Conservation (phyloP, 352 stramenopile species). For the Phytophthora crassamura region DNA sequence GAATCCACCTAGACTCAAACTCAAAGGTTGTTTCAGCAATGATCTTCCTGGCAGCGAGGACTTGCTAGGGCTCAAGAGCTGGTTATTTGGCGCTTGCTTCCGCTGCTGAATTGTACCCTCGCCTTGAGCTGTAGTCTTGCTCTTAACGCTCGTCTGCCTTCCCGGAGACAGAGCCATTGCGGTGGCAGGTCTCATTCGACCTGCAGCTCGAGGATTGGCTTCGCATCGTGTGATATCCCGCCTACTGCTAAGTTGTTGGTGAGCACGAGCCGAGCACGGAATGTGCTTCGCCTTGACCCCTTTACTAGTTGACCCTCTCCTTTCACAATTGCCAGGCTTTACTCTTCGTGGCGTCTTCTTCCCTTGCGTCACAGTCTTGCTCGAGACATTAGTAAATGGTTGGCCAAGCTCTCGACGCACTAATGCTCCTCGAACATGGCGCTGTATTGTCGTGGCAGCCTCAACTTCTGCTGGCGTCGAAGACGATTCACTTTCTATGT, state of each 20-base stretch:
- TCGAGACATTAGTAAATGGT: neutral
- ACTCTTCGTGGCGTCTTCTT: neutral
- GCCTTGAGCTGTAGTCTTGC: neutral
- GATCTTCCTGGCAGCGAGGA: neutral
- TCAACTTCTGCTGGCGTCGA: slow-evolving; percentile 10
- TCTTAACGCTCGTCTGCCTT: neutral
- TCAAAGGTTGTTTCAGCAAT: neutral
- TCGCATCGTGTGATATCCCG: neutral
- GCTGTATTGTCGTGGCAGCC: slow-evolving; percentile 40
- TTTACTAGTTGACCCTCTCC: neutral
- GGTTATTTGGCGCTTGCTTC: slow-evolving; percentile 6
- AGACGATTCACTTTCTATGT: neutral
- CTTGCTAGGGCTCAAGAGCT: neutral
- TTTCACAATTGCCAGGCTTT: slow-evolving; percentile 1
- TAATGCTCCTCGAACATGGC: slow-evolving; percentile 26
- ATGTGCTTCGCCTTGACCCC: slow-evolving; percentile 5
- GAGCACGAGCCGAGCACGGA: slow-evolving; percentile 5
- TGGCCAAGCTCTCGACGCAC: slow-evolving; percentile 1
- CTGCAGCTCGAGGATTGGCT: neutral
- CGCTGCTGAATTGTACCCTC: neutral
- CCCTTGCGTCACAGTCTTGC: neutral
- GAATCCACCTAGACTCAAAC: neutral
- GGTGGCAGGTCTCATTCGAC: slow-evolving; percentile 5
- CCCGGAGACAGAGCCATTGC: neutral
- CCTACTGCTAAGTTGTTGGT: slow-evolving; percentile 10